Conservation (phyloP, 306 rosid species). For the Rosa lucieae region DNA sequence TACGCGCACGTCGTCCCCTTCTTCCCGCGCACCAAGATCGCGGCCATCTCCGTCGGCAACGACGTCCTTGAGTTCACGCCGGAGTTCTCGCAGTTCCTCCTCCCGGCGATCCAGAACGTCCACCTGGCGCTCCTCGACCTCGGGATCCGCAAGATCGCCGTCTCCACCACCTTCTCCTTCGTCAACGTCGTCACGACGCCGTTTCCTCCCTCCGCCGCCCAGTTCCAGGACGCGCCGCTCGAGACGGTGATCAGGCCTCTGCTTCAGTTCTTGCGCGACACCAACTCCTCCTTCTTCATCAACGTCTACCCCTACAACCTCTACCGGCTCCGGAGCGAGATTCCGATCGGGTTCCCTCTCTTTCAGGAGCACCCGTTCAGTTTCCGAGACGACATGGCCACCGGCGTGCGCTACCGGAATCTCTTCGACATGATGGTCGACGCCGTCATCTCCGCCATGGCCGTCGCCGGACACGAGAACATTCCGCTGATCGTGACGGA, state of each 20-base stretch:
- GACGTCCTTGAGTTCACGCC: constrained; percentile 53
- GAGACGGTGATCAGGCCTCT: constrained; percentile 44
- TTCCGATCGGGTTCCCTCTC: constrained; percentile 72
- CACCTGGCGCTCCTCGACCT: constrained; percentile 61
- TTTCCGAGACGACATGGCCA: constrained; percentile 70
- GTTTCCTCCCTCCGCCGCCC: constrained; percentile 80
- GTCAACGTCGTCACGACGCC: constrained; percentile 41
- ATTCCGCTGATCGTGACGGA: constrained; percentile 71
- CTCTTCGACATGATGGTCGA: constrained; percentile 86
- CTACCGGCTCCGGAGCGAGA: constrained; percentile 55
- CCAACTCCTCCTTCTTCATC: constrained; percentile 84
- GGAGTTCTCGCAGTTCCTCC: constrained; percentile 29
- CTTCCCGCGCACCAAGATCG: constrained; percentile 78
- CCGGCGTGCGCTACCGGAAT: constrained; percentile 82
- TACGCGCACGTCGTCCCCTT: constrained; percentile 69
- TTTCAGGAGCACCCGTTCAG: constrained; percentile 67
- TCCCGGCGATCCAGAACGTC: constrained; percentile 71
- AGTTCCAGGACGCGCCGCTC: constrained; percentile 43
- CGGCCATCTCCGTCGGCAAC: constrained; percentile 80
- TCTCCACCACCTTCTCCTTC: constrained; percentile 83
- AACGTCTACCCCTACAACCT: constrained; percentile 79
- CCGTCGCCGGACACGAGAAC: constrained; percentile 54
- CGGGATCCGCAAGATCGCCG: constrained; percentile 64
- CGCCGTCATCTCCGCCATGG: constrained; percentile 65
- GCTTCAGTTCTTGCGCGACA: constrained; percentile 66